Conservation (phyloP, 495 filamentous ascomycete species). For the Hypoxylon perforatum region DNA sequence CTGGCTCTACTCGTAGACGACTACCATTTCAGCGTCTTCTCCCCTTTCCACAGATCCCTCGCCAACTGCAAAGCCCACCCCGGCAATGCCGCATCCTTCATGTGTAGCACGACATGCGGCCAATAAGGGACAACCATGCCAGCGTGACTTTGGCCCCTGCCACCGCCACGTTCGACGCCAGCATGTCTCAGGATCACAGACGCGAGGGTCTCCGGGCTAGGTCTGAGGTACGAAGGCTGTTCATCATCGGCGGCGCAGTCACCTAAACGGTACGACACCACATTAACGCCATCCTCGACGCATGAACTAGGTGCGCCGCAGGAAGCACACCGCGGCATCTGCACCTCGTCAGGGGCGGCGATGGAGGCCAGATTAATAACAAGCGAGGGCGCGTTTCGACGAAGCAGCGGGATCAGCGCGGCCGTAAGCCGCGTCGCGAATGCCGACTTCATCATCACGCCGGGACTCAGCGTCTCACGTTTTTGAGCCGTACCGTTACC, state of each 20-base stretch:
- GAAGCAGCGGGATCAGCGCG: constrained; percentile 27
- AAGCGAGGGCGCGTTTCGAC: constrained; percentile 24
- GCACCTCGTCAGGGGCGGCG: background rate
- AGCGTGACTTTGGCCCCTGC: background rate
- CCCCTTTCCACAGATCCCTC: background rate
- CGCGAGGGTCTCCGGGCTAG: background rate
- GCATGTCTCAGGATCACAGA: background rate
- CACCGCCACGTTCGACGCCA: background rate
- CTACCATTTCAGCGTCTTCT: no score
- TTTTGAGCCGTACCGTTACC: background rate
- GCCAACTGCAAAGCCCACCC: background rate
- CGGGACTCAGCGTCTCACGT: constrained; percentile 4
- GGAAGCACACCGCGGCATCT: background rate
- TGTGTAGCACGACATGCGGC: background rate
- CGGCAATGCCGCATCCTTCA: background rate
- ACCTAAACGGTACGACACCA: constrained; percentile 1
- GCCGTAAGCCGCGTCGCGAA: constrained; percentile 22
- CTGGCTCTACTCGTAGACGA: no score
- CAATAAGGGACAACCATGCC: background rate
- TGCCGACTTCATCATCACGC: background rate
- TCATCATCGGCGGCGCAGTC: background rate
- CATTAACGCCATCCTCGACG: background rate
- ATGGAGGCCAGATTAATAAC: background rate
- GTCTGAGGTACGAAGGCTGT: background rate
- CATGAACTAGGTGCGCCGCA: background rate